A percentile compares a stretch with the other conserved stretches of the same genome.
phyloP scores from a whole-genome alignment of 2,329 filamentous ascomycete genomes.

The Pochonia chlamydosporia region DNA sequence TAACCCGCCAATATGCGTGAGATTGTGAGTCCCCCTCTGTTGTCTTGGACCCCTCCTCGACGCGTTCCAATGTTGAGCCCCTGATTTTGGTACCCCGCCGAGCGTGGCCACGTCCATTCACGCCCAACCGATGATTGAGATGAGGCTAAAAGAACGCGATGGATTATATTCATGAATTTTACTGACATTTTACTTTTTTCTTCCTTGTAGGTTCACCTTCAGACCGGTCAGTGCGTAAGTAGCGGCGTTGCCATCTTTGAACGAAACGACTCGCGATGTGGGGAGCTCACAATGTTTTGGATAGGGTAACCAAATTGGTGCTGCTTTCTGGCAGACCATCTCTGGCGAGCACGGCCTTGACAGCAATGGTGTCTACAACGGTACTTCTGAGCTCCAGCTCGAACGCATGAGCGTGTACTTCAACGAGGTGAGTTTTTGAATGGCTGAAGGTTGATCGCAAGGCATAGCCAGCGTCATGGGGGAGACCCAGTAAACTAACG shows the following conservation, averaged over 20 bases:
- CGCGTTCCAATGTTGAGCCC: constrained; percentile 33
- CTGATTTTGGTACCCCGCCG: constrained; percentile 32
- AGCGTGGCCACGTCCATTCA: constrained; percentile 8
- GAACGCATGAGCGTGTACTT: constrained; percentile 99
- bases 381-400: constrained; percentile 96
- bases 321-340: constrained; percentile 96
- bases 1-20: constrained; percentile 55
- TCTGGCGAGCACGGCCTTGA: constrained; percentile 94
- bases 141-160: neutral
- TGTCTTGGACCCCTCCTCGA: constrained; percentile 19
- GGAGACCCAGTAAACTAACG: neutral
- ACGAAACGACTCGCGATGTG: constrained; percentile 3
- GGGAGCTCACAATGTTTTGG: constrained; percentile 30
- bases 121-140: neutral
- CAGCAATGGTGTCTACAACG: constrained; percentile 97
- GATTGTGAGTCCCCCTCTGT: constrained; percentile 49
- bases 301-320: constrained; percentile 99
- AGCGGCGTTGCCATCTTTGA: neutral
- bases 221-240: constrained; percentile 98
- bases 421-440: constrained; percentile 55
- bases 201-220: constrained; percentile 83
- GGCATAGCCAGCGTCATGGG: neutral
- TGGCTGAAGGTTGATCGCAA: neutral
- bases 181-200: constrained; percentile 47
- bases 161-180: constrained; percentile 17